Percentiles rank a stretch among this genome's conserved stretches.
These are phyloP conservation scores for Starmera pachycereana DNA, from an alignment of 805 yeast species.

Conservation along the genomic window DNA sequence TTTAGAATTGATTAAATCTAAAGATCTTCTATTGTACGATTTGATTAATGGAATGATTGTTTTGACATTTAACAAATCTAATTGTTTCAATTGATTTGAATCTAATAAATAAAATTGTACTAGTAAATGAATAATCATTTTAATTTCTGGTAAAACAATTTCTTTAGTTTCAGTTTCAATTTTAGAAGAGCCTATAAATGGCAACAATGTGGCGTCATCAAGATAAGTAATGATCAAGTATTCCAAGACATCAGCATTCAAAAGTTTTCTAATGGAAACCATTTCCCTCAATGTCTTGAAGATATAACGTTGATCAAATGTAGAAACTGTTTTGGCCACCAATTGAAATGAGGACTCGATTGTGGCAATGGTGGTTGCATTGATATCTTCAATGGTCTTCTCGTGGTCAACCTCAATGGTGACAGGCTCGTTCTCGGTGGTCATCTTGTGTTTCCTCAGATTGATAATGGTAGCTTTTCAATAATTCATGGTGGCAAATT, in stretches of 20 bases:
- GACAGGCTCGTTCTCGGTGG: neutral
- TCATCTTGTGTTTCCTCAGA: slow-evolving; percentile 14
- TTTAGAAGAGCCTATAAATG: slow-evolving; percentile 26
- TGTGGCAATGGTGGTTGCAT: slow-evolving; percentile 21
- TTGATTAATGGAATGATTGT: slow-evolving; percentile 39
- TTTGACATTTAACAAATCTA: slow-evolving; percentile 43
- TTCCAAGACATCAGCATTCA: slow-evolving; percentile 45
- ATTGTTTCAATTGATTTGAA: slow-evolving; percentile 33
- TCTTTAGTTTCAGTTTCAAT: slow-evolving; percentile 24
- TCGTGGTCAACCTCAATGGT: slow-evolving; percentile 16
- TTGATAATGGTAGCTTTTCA: neutral
- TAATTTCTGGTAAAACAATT: slow-evolving; percentile 62
- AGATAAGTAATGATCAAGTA: slow-evolving; percentile 54
- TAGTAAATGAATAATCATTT: slow-evolving; percentile 67
- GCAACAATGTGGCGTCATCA: slow-evolving; percentile 29
- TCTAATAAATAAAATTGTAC: slow-evolving; percentile 73
- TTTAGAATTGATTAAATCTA: slow-evolving; percentile 82
- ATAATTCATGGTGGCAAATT: slow-evolving; percentile 2
- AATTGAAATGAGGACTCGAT: slow-evolving; percentile 23
- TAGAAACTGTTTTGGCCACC: slow-evolving; percentile 47
- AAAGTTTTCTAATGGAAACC: slow-evolving; percentile 58
- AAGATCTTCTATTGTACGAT: slow-evolving; percentile 65
- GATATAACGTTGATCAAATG: slow-evolving; percentile 79
- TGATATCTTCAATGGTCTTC: slow-evolving; percentile 20
- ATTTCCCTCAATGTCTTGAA: slow-evolving; percentile 79